Evolutionary conservation across 805 yeast species (phyloP).

Genomic region (Nematodospora valgi): DNA sequence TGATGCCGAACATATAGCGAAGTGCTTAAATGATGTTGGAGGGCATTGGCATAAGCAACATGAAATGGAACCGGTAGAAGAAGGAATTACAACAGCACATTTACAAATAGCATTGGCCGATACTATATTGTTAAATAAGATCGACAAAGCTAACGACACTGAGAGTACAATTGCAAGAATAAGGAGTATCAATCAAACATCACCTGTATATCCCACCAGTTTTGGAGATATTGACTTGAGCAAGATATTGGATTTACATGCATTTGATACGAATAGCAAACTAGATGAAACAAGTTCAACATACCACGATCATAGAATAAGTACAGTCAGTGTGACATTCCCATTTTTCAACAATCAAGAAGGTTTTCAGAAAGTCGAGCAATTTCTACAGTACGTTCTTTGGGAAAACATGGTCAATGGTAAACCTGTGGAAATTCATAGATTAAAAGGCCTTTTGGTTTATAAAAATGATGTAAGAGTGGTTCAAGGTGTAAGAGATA

Average conservation of each 20-base stretch:
- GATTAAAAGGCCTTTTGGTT: conserved; percentile 75
- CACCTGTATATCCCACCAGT: conserved; percentile 63
- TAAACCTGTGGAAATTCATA: conserved; percentile 61
- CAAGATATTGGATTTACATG: conserved; percentile 71
- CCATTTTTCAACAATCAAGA: conserved; percentile 33
- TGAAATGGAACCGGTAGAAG: conserved; percentile 25
- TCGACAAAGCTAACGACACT: conserved; percentile 44
- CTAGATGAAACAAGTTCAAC: conserved; percentile 8
- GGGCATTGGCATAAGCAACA: conserved; percentile 62
- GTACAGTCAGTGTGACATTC: conserved; percentile 40
- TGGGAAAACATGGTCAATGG: conserved; percentile 63
- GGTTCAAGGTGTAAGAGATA: conserved; percentile 89
- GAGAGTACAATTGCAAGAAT: conserved; percentile 40
- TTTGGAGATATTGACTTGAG: conserved; percentile 73
- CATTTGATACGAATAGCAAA: conserved; percentile 51
- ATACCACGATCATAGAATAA: conserved; percentile 39
- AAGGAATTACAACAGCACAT: conserved; percentile 74
- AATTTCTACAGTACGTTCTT: conserved; percentile 63
- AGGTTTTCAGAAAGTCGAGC: conserved; percentile 49
- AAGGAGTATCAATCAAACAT: conserved; percentile 58
- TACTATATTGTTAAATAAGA: conserved; percentile 72
- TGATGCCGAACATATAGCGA: conserved; percentile 65
- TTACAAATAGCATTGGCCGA: conserved; percentile 91
- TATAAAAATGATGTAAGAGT: conserved; percentile 46
- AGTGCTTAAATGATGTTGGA: conserved; percentile 66